A percentile compares a stretch with the other conserved stretches of the same genome.
These are phyloP conservation scores for Dictyostelium citrinum DNA, from an alignment of 78 protist species.

Conservation along the genomic window DNA sequence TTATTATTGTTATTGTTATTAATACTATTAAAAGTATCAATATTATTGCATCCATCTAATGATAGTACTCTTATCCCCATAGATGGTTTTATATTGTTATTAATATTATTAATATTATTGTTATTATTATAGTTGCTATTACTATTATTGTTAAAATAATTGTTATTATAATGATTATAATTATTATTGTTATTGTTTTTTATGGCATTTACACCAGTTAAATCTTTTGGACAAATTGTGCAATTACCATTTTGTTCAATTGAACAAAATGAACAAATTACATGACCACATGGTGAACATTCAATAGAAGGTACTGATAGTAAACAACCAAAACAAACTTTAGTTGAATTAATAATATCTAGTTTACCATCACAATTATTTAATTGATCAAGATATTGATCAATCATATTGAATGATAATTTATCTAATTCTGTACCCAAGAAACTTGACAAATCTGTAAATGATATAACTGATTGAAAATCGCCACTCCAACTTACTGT, in stretches of 20 bases:
- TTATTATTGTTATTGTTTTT: neutral
- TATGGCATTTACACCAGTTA: neutral
- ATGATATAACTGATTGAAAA: neutral
- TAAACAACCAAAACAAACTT: conserved; percentile 3
- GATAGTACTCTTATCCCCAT: conserved; percentile 20
- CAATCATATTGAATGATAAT: neutral
- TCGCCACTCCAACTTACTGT: neutral
- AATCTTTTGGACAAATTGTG: neutral
- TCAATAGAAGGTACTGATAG: neutral
- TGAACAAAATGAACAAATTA: neutral
- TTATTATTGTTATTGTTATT: neutral
- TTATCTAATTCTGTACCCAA: neutral
- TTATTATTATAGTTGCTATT: neutral
- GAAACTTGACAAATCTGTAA: neutral
- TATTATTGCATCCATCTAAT: conserved; percentile 39
- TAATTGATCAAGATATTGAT: neutral
- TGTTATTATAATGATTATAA: neutral
- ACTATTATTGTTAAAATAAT: neutral
- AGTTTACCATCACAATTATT: neutral
- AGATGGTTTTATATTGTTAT: neutral
- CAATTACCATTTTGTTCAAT: neutral
- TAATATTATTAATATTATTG: neutral
- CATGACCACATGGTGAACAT: conserved; percentile 18
- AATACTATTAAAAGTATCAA: neutral
- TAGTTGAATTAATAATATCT: neutral